Evolutionary conservation across 176 grass and related monocot species (phyloP).

Genomic region (Aegilops sharonensis): DNA sequence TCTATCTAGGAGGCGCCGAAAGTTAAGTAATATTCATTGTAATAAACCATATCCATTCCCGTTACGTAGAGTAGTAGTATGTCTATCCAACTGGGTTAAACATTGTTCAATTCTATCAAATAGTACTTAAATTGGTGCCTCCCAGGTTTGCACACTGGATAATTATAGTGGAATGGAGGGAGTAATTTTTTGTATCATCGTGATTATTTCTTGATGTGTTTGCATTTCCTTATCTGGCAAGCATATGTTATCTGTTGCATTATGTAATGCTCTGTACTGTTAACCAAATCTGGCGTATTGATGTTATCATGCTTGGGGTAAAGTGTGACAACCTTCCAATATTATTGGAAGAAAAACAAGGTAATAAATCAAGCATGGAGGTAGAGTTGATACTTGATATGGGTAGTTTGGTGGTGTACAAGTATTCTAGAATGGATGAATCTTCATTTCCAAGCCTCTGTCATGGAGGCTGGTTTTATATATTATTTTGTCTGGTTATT

Average conservation of each 20-base stretch:
- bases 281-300: neutral
- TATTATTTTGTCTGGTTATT: neutral
- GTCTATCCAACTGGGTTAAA: neutral
- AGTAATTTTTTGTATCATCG: neutral
- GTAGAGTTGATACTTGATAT: neutral
- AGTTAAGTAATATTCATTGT: neutral
- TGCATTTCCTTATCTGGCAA: constrained; percentile 15
- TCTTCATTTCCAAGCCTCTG: constrained; percentile 4
- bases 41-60: neutral
- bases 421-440: neutral
- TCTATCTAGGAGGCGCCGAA: neutral
- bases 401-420: constrained; percentile 2
- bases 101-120: neutral
- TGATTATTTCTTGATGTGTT: neutral
- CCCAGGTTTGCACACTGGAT: neutral
- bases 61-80: neutral
- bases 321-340: neutral
- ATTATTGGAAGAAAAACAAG: constrained; percentile 10
- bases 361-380: constrained; percentile 1
- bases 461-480: neutral
- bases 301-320: neutral
- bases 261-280: neutral
- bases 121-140: neutral
- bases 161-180: neutral
- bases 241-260: neutral